Evolutionary conservation across 1,284 basidiomycete genomes (phyloP).

Genomic region (Papiliotrema laurentii): DNA sequence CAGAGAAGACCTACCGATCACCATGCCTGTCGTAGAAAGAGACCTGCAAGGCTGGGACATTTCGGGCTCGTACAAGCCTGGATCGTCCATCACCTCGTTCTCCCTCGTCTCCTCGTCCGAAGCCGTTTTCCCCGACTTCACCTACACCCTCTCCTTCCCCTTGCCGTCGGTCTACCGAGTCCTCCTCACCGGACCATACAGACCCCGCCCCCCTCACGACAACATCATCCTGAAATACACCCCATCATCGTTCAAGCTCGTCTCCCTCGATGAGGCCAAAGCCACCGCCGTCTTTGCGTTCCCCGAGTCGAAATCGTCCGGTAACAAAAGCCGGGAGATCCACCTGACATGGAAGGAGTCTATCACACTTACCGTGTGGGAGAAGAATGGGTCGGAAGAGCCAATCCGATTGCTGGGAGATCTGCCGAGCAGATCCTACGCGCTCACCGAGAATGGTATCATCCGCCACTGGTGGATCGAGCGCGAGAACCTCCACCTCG

Average conservation of each 20-base stretch:
- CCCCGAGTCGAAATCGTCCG: conserved; percentile 23
- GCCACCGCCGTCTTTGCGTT: conserved; percentile 28
- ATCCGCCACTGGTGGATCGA: conserved; percentile 38
- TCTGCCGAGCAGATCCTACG: conserved; percentile 44
- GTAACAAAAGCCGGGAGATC: conserved; percentile 20
- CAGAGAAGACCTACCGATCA: no score
- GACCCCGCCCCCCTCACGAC: conserved; percentile 45
- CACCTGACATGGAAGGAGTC: conserved; percentile 29
- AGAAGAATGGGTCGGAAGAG: background rate
- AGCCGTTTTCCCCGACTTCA: conserved; percentile 29
- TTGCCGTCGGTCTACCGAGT: conserved; percentile 38
- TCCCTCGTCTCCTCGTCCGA: conserved; percentile 16
- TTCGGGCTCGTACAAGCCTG: conserved; percentile 7
- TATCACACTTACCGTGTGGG: conserved; percentile 28
- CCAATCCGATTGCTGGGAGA: conserved; percentile 35
- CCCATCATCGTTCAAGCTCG: conserved; percentile 25
- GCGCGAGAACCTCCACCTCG: conserved; percentile 41
- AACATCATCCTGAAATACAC: conserved; percentile 37
- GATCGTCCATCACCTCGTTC: conserved; percentile 19
- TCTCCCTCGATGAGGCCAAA: conserved; percentile 14
- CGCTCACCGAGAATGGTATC: conserved; percentile 44
- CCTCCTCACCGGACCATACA: conserved; percentile 39
- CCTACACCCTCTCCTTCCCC: conserved; percentile 41
- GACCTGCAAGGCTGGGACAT: conserved; percentile 18
- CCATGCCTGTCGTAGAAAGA: conserved; percentile 20